Evolutionary conservation across 345 rosid genomes (phyloP).

Genomic region (Anastatica hierochuntica): DNA sequence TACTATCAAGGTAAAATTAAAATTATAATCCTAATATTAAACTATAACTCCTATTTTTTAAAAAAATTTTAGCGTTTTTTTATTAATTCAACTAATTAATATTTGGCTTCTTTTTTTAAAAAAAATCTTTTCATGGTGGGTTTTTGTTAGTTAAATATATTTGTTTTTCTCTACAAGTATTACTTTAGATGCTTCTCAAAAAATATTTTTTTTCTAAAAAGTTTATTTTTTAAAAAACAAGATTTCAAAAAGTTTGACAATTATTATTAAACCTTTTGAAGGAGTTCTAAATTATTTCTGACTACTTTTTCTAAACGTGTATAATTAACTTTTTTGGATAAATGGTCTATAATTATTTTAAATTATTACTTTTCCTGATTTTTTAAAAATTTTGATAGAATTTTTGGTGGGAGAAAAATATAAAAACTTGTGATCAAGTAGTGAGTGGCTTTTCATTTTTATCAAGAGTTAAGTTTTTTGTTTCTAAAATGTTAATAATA

Average conservation of each 20-base stretch:
- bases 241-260: neutral
- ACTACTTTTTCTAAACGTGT: neutral
- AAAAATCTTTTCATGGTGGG: no score
- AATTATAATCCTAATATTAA: no score
- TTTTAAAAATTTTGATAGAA: no score
- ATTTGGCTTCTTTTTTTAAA: no score
- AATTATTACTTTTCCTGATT: neutral
- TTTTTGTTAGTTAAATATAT: no score
- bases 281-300: neutral
- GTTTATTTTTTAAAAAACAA: neutral
- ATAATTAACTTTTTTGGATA: no score
- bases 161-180: no score
- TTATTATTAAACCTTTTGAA: neutral
- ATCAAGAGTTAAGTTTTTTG: neutral
- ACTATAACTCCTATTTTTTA: neutral
- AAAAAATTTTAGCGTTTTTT: neutral
- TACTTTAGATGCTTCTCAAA: neutral
- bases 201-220: no score
- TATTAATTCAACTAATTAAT: no score
- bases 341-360: no score
- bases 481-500: neutral
- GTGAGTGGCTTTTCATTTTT: neutral
- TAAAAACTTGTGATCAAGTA: neutral
- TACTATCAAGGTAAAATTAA: constrained; percentile 31
- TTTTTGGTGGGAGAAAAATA: no score